These are phyloP conservation scores for Echria macrotheca DNA, from an alignment of 495 filamentous ascomycete species.

Conservation along the genomic window DNA sequence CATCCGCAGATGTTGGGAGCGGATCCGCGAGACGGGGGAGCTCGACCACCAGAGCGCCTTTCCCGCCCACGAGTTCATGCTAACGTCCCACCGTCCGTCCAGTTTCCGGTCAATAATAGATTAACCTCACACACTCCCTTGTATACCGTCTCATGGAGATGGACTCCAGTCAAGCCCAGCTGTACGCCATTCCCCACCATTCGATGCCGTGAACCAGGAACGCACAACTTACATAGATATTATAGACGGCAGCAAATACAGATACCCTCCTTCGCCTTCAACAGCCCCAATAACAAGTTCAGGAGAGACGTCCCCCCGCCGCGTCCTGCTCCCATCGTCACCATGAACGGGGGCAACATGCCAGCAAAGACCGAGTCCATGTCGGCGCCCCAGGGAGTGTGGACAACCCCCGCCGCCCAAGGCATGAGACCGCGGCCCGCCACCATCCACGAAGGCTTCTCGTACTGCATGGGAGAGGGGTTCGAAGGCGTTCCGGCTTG, in stretches of 20 bases:
- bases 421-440: conserved; percentile 45
- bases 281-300: conserved; percentile 33
- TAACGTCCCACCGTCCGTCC: conserved; percentile 24
- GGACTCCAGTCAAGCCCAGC: conserved; percentile 37
- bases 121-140: conserved; percentile 28
- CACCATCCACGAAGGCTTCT: conserved; percentile 56
- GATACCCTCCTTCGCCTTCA: conserved; percentile 37
- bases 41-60: conserved; percentile 19
- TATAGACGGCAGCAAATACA: conserved; percentile 41
- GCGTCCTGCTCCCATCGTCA: conserved; percentile 29
- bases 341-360: conserved; percentile 39
- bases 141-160: conserved; percentile 26
- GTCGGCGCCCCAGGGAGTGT: conserved; percentile 34
- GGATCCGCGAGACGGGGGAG: conserved; percentile 19
- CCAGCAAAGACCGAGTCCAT: conserved; percentile 34
- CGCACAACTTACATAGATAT: conserved; percentile 23
- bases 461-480: conserved; percentile 49
- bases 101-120: conserved; percentile 34
- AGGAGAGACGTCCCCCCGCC: conserved; percentile 33
- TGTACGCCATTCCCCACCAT: conserved; percentile 30
- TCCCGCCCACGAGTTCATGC: conserved; percentile 29
- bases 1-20: conserved; percentile 9
- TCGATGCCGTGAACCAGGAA: conserved; percentile 21
- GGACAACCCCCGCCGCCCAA: conserved; percentile 41
- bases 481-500: conserved; percentile 47